Evolutionary conservation across 164 flowering plant species (phyloP), one percentile per base, ranked within the genome.

Genomic region (Piper betle): DNA sequence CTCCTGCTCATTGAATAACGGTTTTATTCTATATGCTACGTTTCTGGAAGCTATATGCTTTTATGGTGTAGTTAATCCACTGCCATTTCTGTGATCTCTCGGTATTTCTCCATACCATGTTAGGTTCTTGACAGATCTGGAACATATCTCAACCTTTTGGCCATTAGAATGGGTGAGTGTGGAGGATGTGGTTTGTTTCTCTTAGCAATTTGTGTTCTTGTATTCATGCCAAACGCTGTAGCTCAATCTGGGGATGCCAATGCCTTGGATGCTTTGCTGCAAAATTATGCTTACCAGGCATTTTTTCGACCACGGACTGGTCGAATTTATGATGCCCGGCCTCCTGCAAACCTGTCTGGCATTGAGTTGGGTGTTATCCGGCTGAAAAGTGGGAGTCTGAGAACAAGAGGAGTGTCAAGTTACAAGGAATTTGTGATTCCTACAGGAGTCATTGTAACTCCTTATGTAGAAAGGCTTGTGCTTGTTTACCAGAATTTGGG

Each of bases 281-380:
- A 93, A 66, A 90, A 82, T 57, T 84, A 87, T 71, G 96, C 97
- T 57, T 93, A 70, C 66, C 68, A 76, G 75, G 88, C 92, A 17
- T 16, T 77, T 93, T 53, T 15, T 18, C 78, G 73, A 2, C 92
- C 98, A 0, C 75, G 59, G 58, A 93, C 98, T 0, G 98, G 98
- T 18, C 54, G 66, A 37, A 46, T 69, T 3, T 90, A 66, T 55
- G 73, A 79, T 42, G 96, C 79, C 37, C 39, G 2, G 4, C 80
- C 77, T 10, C 96, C 97, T 2, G 63, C 81, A 3, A 81, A 90
- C 66, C 69, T 90, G 42, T 76, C 87, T 15, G 94, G 96, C 16
- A 77, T 87, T 62, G 60, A 62, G 59, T 54, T 87, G 60, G 60
- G 87, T 1, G 96, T 90, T 33, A 62, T 93, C 80, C 78, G 98